Evolutionary conservation across 495 filamentous ascomycete species (phyloP), one percentile per base, ranked within the genome.

Genomic region (Trichoderma orchidacearum): DNA sequence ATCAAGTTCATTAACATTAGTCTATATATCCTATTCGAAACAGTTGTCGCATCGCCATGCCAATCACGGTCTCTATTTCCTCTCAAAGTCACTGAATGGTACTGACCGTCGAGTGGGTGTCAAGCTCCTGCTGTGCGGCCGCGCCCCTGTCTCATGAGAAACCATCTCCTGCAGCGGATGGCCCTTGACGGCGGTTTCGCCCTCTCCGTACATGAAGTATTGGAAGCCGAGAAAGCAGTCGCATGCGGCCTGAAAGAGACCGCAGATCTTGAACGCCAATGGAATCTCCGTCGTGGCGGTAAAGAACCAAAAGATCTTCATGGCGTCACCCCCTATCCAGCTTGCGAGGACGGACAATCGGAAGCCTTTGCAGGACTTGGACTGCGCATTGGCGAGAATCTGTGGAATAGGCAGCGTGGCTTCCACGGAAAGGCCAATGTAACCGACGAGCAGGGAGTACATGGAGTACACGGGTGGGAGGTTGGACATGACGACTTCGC

Each of bases 261-360:
- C 93, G 63, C 93, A 96, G 51, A 91, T 59, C 70, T 94, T 94
- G 74, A 98, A 98, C 1, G 89, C 82, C 78, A 80, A 81, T 0
- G 91, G 89, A 48, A 98, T 89, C 53, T 84, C 80, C 12, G 76
- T 75, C 28, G 75, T 73, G 12, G 86, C 84, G 31, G 77, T 82
- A 67, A 89, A 90, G 72, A 97, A 96, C 75, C 87, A 98, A 48
- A 85, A 85, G 82, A 95, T 87, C 76, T 98, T 98, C 86, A 96
- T 94, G 31, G 81, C 73, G 71, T 98, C 93, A 60, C 93, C 93
- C 12, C 89, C 68, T 59, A 98, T 71, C 93, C 93, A 98, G 50
- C 86, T 89, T 4, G 77, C 84, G 25, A 96, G 71, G 5, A 98
- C 90, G 11, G 85, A 90, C 6, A 95, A 41, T 3, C 93, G 81